Base-by-base conservation (phyloP, 495 filamentous ascomycete species). In the Xylaria venustula region DNA sequence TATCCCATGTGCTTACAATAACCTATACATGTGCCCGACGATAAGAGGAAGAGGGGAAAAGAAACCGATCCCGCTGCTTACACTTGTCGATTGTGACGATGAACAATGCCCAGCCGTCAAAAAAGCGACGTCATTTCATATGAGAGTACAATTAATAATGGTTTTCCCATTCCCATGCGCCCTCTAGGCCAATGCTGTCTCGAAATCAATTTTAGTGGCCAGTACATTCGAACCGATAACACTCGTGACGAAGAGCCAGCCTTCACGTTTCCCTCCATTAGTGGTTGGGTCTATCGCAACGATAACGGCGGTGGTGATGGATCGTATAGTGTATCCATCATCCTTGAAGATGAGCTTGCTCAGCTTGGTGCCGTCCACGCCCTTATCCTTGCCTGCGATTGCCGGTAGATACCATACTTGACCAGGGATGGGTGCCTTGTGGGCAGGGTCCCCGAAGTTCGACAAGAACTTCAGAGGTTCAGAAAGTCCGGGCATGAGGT, bases 191-290 rank as follows among this genome's bases (percentile, higher is more conserved):
- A 69, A 26, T 32, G 55, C 52, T 2, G 58, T 60, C 28, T 60
- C 61, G 32, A 87, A 68, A 58, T 85, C 77, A 42, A 87, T 79
- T 70, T 79, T 79, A 20, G 79, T 75, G 23, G 83, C 82, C 53
- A 86, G 58, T 60, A 85, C 74, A 57, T 64, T 69, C n/a, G 78
- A 70, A n/a, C 82, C 79, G 19, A 82, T 32, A 45, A 85, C 82
- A 1, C 86, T 84, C 25, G 82, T 84, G 14, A 83, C 79, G 71
- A 85, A 87, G 15, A 87, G 67, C 83, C 81, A 83, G 7, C 79
- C 84, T 52, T 77, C 69, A 42, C 84, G 77, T 41, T 65, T 61
- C 5, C 73, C 75, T 23, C 60, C 67, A 22, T 74, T 72, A 1
- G 61, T 54, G 7, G 64, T 58, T 32, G 77, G 77, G 59, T 85